Base-by-base conservation (phyloP, 768 basidiomycete genomes). In the Glaciozyma antarctica region DNA sequence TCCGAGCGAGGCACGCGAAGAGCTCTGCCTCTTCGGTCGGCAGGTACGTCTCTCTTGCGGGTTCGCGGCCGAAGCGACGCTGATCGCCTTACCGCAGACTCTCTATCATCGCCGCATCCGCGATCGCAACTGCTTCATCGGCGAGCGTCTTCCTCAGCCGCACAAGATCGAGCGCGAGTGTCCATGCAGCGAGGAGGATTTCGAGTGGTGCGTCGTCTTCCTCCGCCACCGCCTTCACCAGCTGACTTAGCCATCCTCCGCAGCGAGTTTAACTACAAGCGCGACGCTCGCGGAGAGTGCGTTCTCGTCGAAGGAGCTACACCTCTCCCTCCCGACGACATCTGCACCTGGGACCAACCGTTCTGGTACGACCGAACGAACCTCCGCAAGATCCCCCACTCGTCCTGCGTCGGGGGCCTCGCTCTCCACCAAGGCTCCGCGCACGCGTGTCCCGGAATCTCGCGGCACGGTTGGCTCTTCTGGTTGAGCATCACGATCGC, bases 361-460 rank as follows among this genome's bases (percentile, higher is more conserved):
- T 89, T 81, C 75, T 99, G 95, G 95, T 97, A 92, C 75, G 91
- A 90, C 60, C 85, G 91, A 32, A 98, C 94, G 0, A 79, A 86
- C 7, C 94, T 94, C 75, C 88, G 92, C 58, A 86, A 89, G 77
- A 88, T 97, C 56, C 88, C 88, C 1, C 88, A 87, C 76, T 94
- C 93, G 44, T 83, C 80, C 26, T 99, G 95, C 75, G 83, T 85
- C 60, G 92, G 84, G 8, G 94, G 93, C 6, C 68, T 77, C 2
- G 82, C 88, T n/a, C 84, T 82, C 17, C 90, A 99, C 75, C 84
- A 80, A 47, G 95, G 95, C 7, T 72, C 73, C 10, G 68, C 69
- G 9, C 94, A 99, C 75, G 74, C 76, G 16, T 99, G 95, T 76
- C 91, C 92, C 0, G 85, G 84, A 3, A 86, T 87, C 73, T 32